Percentiles rank a stretch among this genome's conserved stretches.
phyloP scores from a whole-genome alignment of 176 grass and related monocot species.

The Ampelocalamus luodianensis region DNA sequence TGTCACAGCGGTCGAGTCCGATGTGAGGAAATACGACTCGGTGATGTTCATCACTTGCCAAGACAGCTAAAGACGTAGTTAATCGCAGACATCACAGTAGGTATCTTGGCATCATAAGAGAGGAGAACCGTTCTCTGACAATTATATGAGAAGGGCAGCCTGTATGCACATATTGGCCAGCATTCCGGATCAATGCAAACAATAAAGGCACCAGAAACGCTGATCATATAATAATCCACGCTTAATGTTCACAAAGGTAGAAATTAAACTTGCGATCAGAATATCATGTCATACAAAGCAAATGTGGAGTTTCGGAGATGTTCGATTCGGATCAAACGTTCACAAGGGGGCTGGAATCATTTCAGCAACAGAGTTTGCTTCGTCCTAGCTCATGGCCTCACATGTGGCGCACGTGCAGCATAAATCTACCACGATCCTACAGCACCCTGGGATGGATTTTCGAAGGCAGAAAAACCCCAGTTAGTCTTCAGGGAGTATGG shows the following conservation, averaged over 20 bases:
- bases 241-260: conserved; percentile 22
- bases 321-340: conserved; percentile 27
- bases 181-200: not conserved
- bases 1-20: not conserved
- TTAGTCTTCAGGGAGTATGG: conserved; percentile 88
- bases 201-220: not conserved
- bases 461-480: conserved; percentile 84
- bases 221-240: conserved; percentile 4
- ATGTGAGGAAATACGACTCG: not conserved
- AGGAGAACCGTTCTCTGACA: not conserved
- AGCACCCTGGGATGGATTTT: conserved; percentile 82
- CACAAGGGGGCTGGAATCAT: not conserved
- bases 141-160: not conserved
- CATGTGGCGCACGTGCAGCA: not conserved
- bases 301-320: conserved; percentile 26
- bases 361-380: conserved; percentile 24
- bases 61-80: not conserved
- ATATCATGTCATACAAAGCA: conserved; percentile 48
- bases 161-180: not conserved
- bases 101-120: not conserved
- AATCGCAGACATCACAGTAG: not conserved
- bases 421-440: conserved; percentile 88
- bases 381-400: conserved; percentile 32
- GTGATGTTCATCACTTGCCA: not conserved
- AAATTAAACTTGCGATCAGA: not conserved